Evolutionary conservation across 352 stramenopile genomes (phyloP).

Genomic region (Phytophthora europaea): DNA sequence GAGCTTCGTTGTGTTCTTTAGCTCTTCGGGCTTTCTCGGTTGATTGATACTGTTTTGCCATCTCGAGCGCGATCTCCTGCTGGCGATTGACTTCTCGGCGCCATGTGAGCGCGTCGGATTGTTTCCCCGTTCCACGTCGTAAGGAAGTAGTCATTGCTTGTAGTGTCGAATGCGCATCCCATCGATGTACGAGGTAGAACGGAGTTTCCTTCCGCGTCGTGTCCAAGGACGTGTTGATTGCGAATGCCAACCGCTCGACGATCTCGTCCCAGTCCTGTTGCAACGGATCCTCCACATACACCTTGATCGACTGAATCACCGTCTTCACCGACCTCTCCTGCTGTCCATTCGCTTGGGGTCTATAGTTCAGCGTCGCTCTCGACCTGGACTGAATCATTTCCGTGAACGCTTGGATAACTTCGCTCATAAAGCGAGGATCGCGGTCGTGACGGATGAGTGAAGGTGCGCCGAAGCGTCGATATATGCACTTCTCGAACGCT

Average conservation of each 20-base stretch:
- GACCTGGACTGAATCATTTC: constrained; percentile 13
- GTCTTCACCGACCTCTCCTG: constrained; percentile 17
- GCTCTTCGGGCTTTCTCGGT: constrained; percentile 5
- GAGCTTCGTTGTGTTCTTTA: constrained; percentile 7
- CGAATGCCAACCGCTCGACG: constrained; percentile 1
- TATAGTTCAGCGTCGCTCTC: constrained; percentile 16
- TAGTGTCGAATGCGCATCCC: neutral
- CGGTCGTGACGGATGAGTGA: constrained; percentile 17
- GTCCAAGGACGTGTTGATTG: neutral
- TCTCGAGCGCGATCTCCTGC: constrained; percentile 2
- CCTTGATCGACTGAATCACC: constrained; percentile 7
- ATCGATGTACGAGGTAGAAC: neutral
- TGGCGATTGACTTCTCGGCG: neutral
- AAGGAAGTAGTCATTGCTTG: neutral
- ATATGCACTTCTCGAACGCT: constrained; percentile 16
- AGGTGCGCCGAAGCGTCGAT: constrained; percentile 11
- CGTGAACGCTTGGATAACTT: constrained; percentile 18
- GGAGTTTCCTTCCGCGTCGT: neutral
- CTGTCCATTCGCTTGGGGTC: constrained; percentile 22
- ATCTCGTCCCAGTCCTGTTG: constrained; percentile 24
- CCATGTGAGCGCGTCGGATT: neutral
- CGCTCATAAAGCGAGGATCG: constrained; percentile 25
- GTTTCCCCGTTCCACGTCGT: neutral
- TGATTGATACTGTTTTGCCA: constrained; percentile 10
- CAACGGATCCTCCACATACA: constrained; percentile 9